Evolutionary conservation across 169 alveolate genomes (phyloP), one percentile per base, ranked within the genome.

Genomic region (Plasmodium malariae): DNA sequence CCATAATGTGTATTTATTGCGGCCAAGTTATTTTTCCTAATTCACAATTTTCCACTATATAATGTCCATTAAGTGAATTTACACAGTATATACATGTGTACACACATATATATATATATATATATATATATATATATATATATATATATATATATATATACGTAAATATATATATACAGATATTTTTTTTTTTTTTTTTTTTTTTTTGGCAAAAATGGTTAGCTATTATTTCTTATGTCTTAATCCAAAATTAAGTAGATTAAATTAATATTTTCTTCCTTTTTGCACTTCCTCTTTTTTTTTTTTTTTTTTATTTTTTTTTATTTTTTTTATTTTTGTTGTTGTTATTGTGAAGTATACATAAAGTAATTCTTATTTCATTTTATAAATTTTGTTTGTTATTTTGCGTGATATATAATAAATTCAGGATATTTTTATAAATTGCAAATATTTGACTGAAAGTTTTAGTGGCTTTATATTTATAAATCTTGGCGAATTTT

Each of bases 301-400:
- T 49, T 7, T 9, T 48, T 11, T 70, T 7, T 54, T 55, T 76
- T 54, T 54, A 1, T 73, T 55, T 12, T 14, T 26, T 76, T 51
- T 43, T 43, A 60, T 76, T 45, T 26, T 62, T 78, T 78, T 62
- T 62, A 45, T 63, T 36, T 71, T 34, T 63, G 60, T 78, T 62
- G 9, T 34, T 48, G 36, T 19, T 69, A 43, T 69, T 69, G 80
- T 63, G 32, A 17, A 32, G 30, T 78, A 73, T 34, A 73, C 45
- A 21, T 73, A 73, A 73, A 73, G 57, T 49, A 45, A 32, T 73
- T 73, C 57, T 49, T 43, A 73, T 73, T 73, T 73, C 17, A 55
- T 36, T 54, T 73, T 73, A 62, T 78, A 62, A 55, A 21, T 43
- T 26, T 78, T 78, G 89, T 78, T 62, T 24, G 32, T 36, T 62